Conservation (phyloP, 345 rosid genomes). For the Cardamine resedifolia region DNA sequence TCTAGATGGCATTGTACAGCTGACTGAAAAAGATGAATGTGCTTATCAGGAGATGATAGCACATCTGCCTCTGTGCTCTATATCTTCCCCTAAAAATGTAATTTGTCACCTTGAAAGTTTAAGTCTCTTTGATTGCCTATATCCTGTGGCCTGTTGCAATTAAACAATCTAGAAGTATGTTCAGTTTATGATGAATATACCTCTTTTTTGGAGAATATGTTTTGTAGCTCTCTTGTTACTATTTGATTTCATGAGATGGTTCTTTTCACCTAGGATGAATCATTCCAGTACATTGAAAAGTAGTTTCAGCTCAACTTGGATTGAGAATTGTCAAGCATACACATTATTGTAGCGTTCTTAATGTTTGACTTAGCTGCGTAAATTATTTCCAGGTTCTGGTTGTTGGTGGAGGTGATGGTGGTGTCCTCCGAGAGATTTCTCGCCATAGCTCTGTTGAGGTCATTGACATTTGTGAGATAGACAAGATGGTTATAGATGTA, state of each 20-base stretch:
- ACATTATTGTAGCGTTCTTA: background rate
- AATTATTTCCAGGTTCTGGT: conserved; percentile 66
- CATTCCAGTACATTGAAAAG: background rate
- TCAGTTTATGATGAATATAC: conserved; percentile 9
- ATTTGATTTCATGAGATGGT: conserved; percentile 4
- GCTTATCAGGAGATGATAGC: conserved; percentile 99
- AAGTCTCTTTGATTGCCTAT: background rate
- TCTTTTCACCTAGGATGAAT: background rate
- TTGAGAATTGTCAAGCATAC: background rate
- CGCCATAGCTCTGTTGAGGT: conserved; percentile 85
- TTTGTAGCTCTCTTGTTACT: background rate
- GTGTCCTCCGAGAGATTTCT: conserved; percentile 88
- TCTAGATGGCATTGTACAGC: conserved; percentile 91
- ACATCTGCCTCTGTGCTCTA: conserved; percentile 93
- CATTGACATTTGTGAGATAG: conserved; percentile 96
- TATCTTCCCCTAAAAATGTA: conserved; percentile 81
- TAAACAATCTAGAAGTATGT: background rate
- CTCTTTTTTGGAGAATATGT: background rate
- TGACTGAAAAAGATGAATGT: conserved; percentile 95
- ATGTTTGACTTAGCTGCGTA: background rate
- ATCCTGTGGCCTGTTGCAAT: background rate
- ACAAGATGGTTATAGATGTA: conserved; percentile 95
- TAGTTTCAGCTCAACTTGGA: background rate
- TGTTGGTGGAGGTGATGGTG: conserved; percentile 99
- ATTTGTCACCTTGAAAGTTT: conserved; percentile 23